These are phyloP conservation scores for Hypomontagnella submonticulosa DNA, from an alignment of 495 filamentous ascomycete genomes.

Conservation along the genomic window DNA sequence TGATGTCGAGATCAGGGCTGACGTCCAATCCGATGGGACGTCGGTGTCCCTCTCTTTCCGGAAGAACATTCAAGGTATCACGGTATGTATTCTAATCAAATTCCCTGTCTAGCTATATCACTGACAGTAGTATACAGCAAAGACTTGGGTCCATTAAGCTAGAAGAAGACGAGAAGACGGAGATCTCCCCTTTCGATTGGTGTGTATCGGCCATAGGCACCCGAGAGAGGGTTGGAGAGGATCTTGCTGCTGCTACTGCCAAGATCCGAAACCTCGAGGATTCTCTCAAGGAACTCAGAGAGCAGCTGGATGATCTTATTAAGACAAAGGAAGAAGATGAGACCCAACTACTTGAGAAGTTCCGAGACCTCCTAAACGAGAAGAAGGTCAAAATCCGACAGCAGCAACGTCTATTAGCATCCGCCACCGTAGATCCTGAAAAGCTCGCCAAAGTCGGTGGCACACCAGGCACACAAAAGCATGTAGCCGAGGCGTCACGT, in stretches of 20 bases:
- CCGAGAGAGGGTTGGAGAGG: slow-evolving; percentile 47
- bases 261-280: slow-evolving; percentile 62
- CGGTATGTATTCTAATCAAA: slow-evolving; percentile 45
- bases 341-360: slow-evolving; percentile 74
- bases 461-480: slow-evolving; percentile 29
- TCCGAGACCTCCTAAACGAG: slow-evolving; percentile 77
- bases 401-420: slow-evolving; percentile 74
- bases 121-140: slow-evolving; percentile 61
- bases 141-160: slow-evolving; percentile 74
- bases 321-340: slow-evolving; percentile 75
- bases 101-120: slow-evolving; percentile 2
- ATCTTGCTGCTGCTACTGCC: slow-evolving; percentile 57
- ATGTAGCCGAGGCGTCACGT: slow-evolving; percentile 49
- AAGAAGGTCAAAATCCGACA: slow-evolving; percentile 94
- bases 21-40: slow-evolving; percentile 44
- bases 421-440: slow-evolving; percentile 65
- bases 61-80: slow-evolving; percentile 60
- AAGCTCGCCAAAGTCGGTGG: slow-evolving; percentile 44
- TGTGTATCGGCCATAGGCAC: slow-evolving; percentile 56
- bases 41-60: slow-evolving; percentile 56
- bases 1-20: slow-evolving; percentile 57
- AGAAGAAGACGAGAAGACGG: slow-evolving; percentile 68
- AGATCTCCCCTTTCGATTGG: slow-evolving; percentile 80
- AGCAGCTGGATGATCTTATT: slow-evolving; percentile 72
- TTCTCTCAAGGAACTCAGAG: slow-evolving; percentile 58